A percentile compares a stretch with the other conserved stretches of the same genome.
Conservation (phyloP, 257 asterid genomes). For the Plantago elongata region DNA sequence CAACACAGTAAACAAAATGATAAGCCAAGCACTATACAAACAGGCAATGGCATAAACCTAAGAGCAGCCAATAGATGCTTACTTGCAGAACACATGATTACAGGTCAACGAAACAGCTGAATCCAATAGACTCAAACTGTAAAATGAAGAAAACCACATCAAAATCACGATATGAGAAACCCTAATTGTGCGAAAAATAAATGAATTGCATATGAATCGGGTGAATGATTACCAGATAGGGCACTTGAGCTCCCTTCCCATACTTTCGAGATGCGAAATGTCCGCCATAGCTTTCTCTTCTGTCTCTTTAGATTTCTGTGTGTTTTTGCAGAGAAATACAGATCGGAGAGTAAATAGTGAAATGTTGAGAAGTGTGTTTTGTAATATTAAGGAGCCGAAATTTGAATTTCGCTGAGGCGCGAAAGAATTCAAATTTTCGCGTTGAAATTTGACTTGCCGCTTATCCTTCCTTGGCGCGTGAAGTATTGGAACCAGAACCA, state of each 20-base stretch:
- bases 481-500: too few relatives aligned
- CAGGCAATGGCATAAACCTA: background rate
- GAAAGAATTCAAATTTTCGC: too few relatives aligned
- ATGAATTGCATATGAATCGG: background rate
- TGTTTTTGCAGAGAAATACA: background rate
- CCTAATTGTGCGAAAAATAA: background rate
- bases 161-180: constrained; percentile 4
- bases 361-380: background rate
- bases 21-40: background rate
- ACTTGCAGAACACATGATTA: constrained; percentile 96
- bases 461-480: too few relatives aligned
- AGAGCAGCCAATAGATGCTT: constrained; percentile 22
- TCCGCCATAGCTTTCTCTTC: constrained; percentile 48
- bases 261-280: constrained; percentile 67
- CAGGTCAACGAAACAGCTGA: constrained; percentile 81
- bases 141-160: background rate
- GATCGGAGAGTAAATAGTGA: background rate
- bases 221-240: constrained; percentile 69
- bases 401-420: background rate
- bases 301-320: constrained; percentile 6
- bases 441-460: too few relatives aligned
- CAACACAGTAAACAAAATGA: background rate
- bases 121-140: constrained; percentile 81
- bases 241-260: constrained; percentile 98
- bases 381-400: background rate